phyloP scores from a whole-genome alignment of 1,139 yeast genomes.

The Saccharomycopsis crataegensis region DNA sequence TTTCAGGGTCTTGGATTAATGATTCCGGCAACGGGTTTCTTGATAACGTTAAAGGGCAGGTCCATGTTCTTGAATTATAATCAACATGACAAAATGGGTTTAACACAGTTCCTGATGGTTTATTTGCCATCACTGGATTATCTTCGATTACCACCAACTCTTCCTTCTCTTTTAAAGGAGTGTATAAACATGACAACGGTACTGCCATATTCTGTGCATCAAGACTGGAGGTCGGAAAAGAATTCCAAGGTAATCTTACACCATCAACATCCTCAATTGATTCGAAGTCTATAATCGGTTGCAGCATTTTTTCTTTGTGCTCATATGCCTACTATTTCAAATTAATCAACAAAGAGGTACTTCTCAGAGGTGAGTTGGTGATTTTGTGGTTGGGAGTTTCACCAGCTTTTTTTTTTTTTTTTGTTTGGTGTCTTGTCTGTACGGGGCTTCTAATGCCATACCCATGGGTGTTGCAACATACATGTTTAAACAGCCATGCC shows the following conservation, averaged over 20 bases:
- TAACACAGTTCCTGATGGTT: conserved; percentile 48
- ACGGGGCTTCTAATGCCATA: no score
- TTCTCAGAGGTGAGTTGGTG: no score
- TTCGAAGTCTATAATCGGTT: conserved; percentile 37
- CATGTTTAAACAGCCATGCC: no score
- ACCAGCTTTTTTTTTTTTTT: no score
- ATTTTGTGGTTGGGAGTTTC: no score
- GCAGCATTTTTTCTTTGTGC: neutral
- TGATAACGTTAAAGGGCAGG: conserved; percentile 54
- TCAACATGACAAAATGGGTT: conserved; percentile 49
- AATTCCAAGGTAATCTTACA: conserved; percentile 61
- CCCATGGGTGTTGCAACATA: no score
- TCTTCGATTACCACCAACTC: conserved; percentile 34
- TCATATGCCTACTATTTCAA: no score
- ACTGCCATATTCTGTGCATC: conserved; percentile 53
- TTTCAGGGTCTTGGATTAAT: conserved; percentile 28
- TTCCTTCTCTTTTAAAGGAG: conserved; percentile 53
- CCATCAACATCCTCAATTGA: conserved; percentile 61
- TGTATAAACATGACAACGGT: conserved; percentile 59
- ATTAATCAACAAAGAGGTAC: no score
- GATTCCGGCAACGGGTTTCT: conserved; percentile 43
- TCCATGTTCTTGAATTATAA: conserved; percentile 43
- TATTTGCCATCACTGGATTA: conserved; percentile 40
- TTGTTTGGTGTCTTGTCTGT: no score
- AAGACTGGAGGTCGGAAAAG: conserved; percentile 51